phyloP scores from a whole-genome alignment of 768 basidiomycete species.

The Rhodotorula sphaerocarpa region DNA sequence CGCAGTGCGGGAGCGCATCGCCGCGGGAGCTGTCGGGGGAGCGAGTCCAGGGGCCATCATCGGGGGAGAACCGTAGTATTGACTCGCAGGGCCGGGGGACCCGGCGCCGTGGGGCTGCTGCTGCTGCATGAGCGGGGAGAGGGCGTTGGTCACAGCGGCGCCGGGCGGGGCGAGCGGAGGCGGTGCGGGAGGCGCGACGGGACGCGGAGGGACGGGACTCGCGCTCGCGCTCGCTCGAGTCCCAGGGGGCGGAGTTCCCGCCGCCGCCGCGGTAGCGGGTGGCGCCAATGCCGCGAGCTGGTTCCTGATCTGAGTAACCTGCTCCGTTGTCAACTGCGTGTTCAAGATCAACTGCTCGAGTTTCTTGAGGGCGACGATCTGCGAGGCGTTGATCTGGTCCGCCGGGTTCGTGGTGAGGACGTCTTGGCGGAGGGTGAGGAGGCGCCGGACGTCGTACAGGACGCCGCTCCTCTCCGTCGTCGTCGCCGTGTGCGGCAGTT shows the following conservation, averaged over 20 bases:
- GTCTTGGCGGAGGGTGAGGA: conserved; percentile 27
- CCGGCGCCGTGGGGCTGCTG: no score
- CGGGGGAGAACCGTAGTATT: no score
- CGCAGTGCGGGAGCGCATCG: no score
- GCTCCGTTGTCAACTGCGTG: conserved; percentile 49
- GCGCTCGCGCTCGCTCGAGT: conserved; percentile 18
- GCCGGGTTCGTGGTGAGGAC: conserved; percentile 53
- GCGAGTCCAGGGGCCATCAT: no score
- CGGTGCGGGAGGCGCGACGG: conserved; percentile 4
- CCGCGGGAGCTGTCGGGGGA: no score
- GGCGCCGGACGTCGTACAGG: conserved; percentile 31
- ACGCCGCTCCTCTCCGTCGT: conserved; percentile 34
- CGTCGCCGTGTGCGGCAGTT: conserved; percentile 22
- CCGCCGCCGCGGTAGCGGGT: conserved; percentile 38
- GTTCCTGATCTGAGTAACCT: conserved; percentile 43
- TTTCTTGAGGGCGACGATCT: conserved; percentile 70
- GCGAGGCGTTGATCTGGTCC: conserved; percentile 59
- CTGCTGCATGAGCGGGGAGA: conserved; percentile 19
- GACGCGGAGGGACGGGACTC: conserved; percentile 42
- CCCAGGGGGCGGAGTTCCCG: no score
- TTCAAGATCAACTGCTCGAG: conserved; percentile 48
- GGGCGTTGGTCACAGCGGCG: conserved; percentile 1
- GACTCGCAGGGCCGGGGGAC: neutral
- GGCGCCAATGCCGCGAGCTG: conserved; percentile 42
- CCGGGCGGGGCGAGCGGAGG: conserved; percentile 29